Conservation (phyloP, 2,329 filamentous ascomycete species). For the Talaromyces albobiverticillius region DNA sequence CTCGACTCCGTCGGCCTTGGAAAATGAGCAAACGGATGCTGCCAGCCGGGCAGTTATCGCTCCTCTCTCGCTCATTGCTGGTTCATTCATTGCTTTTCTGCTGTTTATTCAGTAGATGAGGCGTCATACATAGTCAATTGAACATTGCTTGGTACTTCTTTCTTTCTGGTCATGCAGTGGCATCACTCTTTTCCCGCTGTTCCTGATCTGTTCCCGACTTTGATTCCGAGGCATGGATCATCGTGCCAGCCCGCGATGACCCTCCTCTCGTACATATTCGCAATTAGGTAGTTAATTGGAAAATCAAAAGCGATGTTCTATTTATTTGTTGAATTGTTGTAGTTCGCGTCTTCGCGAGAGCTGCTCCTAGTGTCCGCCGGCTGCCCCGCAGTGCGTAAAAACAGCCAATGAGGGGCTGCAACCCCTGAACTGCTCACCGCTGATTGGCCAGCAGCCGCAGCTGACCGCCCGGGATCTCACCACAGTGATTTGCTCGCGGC, state of each 20-base stretch:
- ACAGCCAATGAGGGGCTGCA: neutral
- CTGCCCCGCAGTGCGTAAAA: neutral
- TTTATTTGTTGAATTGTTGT: neutral
- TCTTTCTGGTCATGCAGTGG: neutral
- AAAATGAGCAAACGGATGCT: slow-evolving; percentile 18
- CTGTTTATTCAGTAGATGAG: slow-evolving; percentile 26
- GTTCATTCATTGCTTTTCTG: slow-evolving; percentile 32
- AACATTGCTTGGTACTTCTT: neutral
- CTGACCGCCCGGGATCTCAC: neutral
- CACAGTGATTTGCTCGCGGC: neutral
- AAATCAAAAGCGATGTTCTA: slow-evolving; percentile 2
- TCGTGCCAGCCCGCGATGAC: slow-evolving; percentile 2
- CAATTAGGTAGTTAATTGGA: slow-evolving; percentile 8
- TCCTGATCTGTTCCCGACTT: neutral
- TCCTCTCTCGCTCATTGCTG: slow-evolving; percentile 27
- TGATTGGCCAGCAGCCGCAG: neutral
- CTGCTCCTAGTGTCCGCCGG: neutral
- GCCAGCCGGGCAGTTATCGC: slow-evolving; percentile 25
- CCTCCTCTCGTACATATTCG: slow-evolving; percentile 8
- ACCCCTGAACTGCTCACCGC: neutral
- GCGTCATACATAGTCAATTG: no score
- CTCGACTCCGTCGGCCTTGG: slow-evolving; percentile 14
- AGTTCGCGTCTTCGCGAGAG: neutral
- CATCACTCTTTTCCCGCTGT: neutral
- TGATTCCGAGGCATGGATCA: neutral